Evolutionary conservation across 78 protist species (phyloP).

Genomic region (Bodo saltans): DNA sequence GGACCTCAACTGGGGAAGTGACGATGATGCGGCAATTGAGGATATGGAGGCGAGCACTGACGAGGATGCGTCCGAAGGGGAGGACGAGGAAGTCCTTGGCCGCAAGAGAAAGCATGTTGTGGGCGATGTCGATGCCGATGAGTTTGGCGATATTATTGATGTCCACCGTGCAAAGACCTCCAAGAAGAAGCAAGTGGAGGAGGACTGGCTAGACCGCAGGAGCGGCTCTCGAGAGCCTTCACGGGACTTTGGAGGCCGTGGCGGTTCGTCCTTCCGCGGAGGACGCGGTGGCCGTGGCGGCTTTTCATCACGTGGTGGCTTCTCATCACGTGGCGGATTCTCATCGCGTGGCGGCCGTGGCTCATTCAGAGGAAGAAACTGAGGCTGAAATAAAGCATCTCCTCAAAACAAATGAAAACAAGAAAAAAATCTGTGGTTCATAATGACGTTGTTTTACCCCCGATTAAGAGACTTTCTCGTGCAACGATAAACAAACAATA

Average conservation of each 20-base stretch:
- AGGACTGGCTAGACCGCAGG: not conserved
- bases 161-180: not conserved
- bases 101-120: not conserved
- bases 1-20: not conserved
- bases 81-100: not conserved
- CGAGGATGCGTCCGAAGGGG: not conserved
- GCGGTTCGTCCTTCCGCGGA: not conserved
- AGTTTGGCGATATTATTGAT: not conserved
- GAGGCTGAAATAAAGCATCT: too few species aligned
- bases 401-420: too few species aligned
- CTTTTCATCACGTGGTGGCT: not conserved
- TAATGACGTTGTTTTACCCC: too few species aligned
- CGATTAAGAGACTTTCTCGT: too few species aligned
- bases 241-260: not conserved
- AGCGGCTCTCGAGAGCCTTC: not conserved
- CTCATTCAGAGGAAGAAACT: too few species aligned
- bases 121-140: not conserved
- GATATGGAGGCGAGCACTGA: not conserved
- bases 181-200: not conserved
- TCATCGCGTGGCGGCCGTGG: too few species aligned
- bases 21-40: not conserved
- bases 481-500: too few species aligned
- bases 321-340: too few species aligned
- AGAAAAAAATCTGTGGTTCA: too few species aligned
- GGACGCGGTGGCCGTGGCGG: not conserved